Base-by-base conservation (phyloP, 306 rosid species). In the Pterocarpus macrocarpus region DNA sequence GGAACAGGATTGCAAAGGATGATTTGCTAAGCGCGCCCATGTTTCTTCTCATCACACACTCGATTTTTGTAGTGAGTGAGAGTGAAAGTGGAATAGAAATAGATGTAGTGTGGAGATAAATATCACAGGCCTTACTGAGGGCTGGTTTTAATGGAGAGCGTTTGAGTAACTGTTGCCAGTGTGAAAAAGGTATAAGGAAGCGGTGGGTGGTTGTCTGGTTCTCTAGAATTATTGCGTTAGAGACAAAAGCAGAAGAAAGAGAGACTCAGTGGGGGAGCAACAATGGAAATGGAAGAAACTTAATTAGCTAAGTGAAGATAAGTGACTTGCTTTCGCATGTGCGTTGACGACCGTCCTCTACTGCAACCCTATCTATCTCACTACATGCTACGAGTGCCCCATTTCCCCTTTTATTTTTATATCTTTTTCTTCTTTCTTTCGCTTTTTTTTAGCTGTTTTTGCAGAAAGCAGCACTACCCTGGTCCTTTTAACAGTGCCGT, bases 151-250 rank as follows among this genome's bases (percentile, higher is more conserved):
- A 57, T 22, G 58, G 39, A 39, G 33, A 35, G 15, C 34, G 41
- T 14, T n/a, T 45, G 5, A 1, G 53, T 17, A 17, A 57, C 34
- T 35, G 76, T 39, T 52, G 57, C 49, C 16, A 66, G 75, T 16
- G 61, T 45, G 71, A 61, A 41, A 56, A 62, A 59, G 52, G 74
- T 36, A 50, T 41, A 16, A 36, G 64, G 12, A 39, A 65, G 71
- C 84, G 86, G 93, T 85, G 84, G 87, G 86, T 86, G 41, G 89
- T 73, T 92, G 92, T 89, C 83, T 49, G 80, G 61, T 55, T 76
- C 56, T 57, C 22, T 52, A 15, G 85, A 84, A 89, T 94, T 78
- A 90, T 92, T 86, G 83, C 73, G 15, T 75, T 16, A 16, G 44
- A 14, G 95, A 91, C 97, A 87, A 87, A 81, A 80, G 55, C 1